These are phyloP conservation scores for Pleurostoma richardsiae DNA, from an alignment of 2,329 filamentous ascomycete genomes.

Conservation along the genomic window DNA sequence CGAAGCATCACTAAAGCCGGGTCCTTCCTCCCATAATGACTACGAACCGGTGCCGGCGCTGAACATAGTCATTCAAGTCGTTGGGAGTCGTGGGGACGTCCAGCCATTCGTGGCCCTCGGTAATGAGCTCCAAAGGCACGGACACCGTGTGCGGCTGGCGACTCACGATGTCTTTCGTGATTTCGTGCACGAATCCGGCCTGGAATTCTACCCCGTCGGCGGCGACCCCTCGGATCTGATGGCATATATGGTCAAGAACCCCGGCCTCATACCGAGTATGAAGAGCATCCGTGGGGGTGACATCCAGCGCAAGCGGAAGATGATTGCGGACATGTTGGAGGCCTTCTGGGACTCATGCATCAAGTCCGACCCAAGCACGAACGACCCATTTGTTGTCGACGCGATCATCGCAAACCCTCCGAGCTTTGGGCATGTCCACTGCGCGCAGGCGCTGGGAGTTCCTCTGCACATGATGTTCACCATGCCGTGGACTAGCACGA, in stretches of 20 bases:
- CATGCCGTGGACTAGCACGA: slow-evolving; percentile 70
- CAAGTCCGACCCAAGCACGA: slow-evolving; percentile 20
- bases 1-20: too few species aligned
- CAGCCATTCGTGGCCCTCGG: slow-evolving; percentile 72
- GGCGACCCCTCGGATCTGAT: slow-evolving; percentile 70
- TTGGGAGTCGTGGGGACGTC: slow-evolving; percentile 69
- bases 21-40: too few species aligned
- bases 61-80: slow-evolving; percentile 70
- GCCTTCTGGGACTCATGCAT: slow-evolving; percentile 30
- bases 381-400: slow-evolving; percentile 45
- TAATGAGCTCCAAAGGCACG: slow-evolving; percentile 56
- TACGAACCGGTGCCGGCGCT: slow-evolving; percentile 44
- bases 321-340: slow-evolving; percentile 23
- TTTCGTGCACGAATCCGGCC: slow-evolving; percentile 63
- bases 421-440: slow-evolving; percentile 46
- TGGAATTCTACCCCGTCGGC: slow-evolving; percentile 73
- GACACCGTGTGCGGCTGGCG: slow-evolving; percentile 67
- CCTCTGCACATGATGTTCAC: slow-evolving; percentile 49
- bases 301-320: not conserved
- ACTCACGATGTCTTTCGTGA: slow-evolving; percentile 64
- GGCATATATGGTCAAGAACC: slow-evolving; percentile 45
- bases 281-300: not conserved
- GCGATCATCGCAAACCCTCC: slow-evolving; percentile 51
- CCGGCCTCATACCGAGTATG: not conserved
- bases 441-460: slow-evolving; percentile 41